Evolutionary conservation across 2,329 filamentous ascomycete species (phyloP).

Genomic region (Xylariales sp.): DNA sequence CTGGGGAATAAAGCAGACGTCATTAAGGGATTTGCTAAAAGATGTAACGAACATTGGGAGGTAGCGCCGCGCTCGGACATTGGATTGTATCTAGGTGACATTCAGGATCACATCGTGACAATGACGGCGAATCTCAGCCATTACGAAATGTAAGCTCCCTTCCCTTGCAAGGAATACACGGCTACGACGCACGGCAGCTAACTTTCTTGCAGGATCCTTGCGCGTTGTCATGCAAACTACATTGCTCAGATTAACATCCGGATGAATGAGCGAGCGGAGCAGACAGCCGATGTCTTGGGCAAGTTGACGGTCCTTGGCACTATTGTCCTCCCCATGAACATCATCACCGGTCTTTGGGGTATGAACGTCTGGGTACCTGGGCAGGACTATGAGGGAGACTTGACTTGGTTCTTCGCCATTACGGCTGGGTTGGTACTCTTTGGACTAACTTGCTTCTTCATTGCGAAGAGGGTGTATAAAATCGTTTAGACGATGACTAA

Average conservation of each 20-base stretch:
- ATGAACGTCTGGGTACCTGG: slow-evolving; percentile 99
- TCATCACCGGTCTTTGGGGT: slow-evolving; percentile 97
- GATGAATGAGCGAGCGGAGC: slow-evolving; percentile 97
- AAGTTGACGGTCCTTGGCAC: slow-evolving; percentile 96
- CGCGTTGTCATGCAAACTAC: slow-evolving; percentile 93
- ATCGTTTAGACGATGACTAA: slow-evolving; percentile 57
- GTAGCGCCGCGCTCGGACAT: slow-evolving; percentile 95
- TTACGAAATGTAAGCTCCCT: slow-evolving; percentile 84
- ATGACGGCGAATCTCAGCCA: slow-evolving; percentile 97
- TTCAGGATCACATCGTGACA: slow-evolving; percentile 98
- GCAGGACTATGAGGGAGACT: slow-evolving; percentile 80
- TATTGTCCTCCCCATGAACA: slow-evolving; percentile 98
- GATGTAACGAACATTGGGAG: slow-evolving; percentile 98
- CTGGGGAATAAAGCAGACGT: slow-evolving; percentile 98
- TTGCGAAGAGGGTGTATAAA: slow-evolving; percentile 85
- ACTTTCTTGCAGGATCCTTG: slow-evolving; percentile 74
- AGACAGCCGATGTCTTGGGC: slow-evolving; percentile 93
- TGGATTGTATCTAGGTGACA: slow-evolving; percentile 96
- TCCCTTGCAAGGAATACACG: background rate
- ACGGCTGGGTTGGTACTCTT: slow-evolving; percentile 83
- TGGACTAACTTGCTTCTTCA: slow-evolving; percentile 80
- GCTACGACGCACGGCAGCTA: slow-evolving; percentile 12
- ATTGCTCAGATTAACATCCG: slow-evolving; percentile 99
- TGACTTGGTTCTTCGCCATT: slow-evolving; percentile 80
- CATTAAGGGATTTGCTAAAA: slow-evolving; percentile 98